Evolutionary conservation across 2,329 filamentous ascomycete species (phyloP).

Genomic region (Penicillium rolfsii): DNA sequence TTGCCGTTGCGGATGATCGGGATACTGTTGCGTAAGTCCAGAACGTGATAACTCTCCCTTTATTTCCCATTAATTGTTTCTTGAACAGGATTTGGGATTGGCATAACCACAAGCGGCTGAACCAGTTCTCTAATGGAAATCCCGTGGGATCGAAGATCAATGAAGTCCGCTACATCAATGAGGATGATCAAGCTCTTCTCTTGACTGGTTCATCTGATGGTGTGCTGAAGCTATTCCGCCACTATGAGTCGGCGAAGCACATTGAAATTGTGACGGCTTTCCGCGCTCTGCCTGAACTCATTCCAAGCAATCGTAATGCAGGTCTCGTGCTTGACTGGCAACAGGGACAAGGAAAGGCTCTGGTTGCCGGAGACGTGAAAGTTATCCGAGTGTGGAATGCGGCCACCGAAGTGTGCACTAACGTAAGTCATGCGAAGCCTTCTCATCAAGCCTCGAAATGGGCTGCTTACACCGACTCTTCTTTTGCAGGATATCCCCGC

Average conservation of each 20-base stretch:
- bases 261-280: slow-evolving; percentile 89
- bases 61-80: slow-evolving; percentile 8
- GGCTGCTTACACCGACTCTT: not conserved
- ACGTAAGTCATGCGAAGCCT: slow-evolving; percentile 50
- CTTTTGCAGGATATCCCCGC: slow-evolving; percentile 77
- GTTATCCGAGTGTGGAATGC: slow-evolving; percentile 97
- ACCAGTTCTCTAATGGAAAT: slow-evolving; percentile 92
- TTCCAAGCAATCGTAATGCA: slow-evolving; percentile 90
- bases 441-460: not conserved
- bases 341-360: slow-evolving; percentile 88
- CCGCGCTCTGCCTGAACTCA: slow-evolving; percentile 88
- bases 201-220: slow-evolving; percentile 96
- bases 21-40: slow-evolving; percentile 71
- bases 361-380: slow-evolving; percentile 95
- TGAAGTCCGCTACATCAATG: slow-evolving; percentile 96
- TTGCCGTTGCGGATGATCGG: slow-evolving; percentile 89
- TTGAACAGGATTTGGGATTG: slow-evolving; percentile 80
- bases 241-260: slow-evolving; percentile 77
- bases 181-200: slow-evolving; percentile 92
- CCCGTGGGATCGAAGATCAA: slow-evolving; percentile 89
- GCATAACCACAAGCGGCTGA: slow-evolving; percentile 73
- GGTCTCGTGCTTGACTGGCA: slow-evolving; percentile 99
- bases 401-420: slow-evolving; percentile 86
- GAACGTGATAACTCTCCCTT: not conserved
- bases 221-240: slow-evolving; percentile 87